phyloP scores from a whole-genome alignment of 805 yeast species.

The Candida dajiaensis region DNA sequence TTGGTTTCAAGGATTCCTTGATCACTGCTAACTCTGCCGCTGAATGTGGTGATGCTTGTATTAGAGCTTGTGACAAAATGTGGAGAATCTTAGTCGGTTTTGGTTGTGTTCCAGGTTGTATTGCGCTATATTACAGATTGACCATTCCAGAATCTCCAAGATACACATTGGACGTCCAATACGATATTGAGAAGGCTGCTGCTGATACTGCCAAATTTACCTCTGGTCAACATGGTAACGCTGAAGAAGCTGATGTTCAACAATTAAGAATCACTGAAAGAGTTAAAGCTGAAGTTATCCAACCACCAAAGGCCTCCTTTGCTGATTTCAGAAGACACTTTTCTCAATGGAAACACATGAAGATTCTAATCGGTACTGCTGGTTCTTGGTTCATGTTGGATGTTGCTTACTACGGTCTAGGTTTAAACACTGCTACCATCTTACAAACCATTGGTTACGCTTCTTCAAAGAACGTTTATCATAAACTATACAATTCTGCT shows the following conservation, averaged over 20 bases:
- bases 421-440: slow-evolving; percentile 75
- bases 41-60: slow-evolving; percentile 63
- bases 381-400: slow-evolving; percentile 89
- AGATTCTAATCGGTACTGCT: slow-evolving; percentile 82
- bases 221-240: slow-evolving; percentile 47
- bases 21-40: slow-evolving; percentile 45
- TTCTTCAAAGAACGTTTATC: slow-evolving; percentile 61
- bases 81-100: slow-evolving; percentile 90
- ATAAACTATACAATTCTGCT: slow-evolving; percentile 65
- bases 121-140: slow-evolving; percentile 85
- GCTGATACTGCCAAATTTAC: slow-evolving; percentile 49
- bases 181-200: slow-evolving; percentile 49
- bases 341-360: slow-evolving; percentile 78
- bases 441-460: slow-evolving; percentile 83
- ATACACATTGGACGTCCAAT: slow-evolving; percentile 72
- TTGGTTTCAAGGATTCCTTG: slow-evolving; percentile 66
- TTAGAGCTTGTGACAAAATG: slow-evolving; percentile 82
- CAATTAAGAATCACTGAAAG: slow-evolving; percentile 42
- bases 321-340: slow-evolving; percentile 69
- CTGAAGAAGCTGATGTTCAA: slow-evolving; percentile 38
- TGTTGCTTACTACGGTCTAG: slow-evolving; percentile 86
- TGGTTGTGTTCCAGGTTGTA: slow-evolving; percentile 82
- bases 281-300: slow-evolving; percentile 44
- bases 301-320: slow-evolving; percentile 78
- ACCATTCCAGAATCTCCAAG: slow-evolving; percentile 95